phyloP scores from a whole-genome alignment of 768 basidiomycete genomes.

The Multifurca ochricompacta region DNA sequence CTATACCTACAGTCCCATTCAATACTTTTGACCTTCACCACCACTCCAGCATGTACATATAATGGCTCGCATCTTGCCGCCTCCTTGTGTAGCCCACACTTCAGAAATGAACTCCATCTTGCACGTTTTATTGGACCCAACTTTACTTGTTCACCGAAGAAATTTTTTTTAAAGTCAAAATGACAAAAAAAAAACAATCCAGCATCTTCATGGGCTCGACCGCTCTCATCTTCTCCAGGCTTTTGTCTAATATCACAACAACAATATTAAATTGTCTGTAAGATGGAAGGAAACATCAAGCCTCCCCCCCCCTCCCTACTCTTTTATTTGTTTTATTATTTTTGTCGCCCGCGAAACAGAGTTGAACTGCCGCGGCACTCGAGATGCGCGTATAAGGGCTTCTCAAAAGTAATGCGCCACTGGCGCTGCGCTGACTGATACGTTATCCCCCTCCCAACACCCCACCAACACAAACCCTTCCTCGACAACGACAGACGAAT shows the following conservation, averaged over 20 bases:
- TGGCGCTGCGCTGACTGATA: background rate
- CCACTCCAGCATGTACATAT: constrained; percentile 12
- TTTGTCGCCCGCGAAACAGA: background rate
- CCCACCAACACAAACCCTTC: background rate
- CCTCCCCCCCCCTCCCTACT: no score
- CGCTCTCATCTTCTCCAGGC: no score
- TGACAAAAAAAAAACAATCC: no score
- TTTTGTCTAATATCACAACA: constrained; percentile 28
- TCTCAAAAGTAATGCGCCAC: background rate
- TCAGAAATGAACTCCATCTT: constrained; percentile 3
- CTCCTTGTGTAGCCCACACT: constrained; percentile 5
- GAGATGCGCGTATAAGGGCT: background rate
- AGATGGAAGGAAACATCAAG: background rate
- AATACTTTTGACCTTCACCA: background rate
- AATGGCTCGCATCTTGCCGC: background rate
- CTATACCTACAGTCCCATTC: background rate
- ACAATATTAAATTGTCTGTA: background rate
- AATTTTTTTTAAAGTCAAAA: no score
- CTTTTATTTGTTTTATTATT: background rate
- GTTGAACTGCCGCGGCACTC: constrained; percentile 11
- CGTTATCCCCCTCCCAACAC: background rate
- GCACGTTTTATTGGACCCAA: no score
- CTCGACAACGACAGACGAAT: no score
- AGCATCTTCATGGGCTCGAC: no score
- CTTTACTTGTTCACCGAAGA: no score